Evolutionary conservation across 306 rosid species (phyloP).

Genomic region (Coriaria nepalensis): DNA sequence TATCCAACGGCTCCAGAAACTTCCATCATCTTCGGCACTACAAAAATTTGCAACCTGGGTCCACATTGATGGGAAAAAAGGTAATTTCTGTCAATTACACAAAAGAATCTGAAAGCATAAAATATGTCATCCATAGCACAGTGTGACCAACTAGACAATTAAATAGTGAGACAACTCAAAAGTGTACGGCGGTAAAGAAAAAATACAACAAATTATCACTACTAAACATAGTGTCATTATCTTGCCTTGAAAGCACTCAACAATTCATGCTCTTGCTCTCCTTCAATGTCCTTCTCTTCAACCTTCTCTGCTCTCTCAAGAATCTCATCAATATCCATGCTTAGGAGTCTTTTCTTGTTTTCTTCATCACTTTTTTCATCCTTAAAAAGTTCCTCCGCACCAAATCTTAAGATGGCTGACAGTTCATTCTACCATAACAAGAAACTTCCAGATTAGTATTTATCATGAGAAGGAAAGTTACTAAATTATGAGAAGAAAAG

Average conservation of each 20-base stretch:
- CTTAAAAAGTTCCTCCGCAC: slow-evolving; percentile 97
- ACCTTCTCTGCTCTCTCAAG: slow-evolving; percentile 99
- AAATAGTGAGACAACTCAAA: not conserved
- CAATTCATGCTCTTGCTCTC: slow-evolving; percentile 66
- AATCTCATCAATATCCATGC: slow-evolving; percentile 97
- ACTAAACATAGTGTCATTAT: slow-evolving; percentile 11
- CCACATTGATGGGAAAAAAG: not conserved
- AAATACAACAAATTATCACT: not conserved
- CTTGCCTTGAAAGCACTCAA: slow-evolving; percentile 94
- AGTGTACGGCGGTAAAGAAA: slow-evolving; percentile 2
- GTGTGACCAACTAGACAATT: not conserved
- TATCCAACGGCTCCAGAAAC: slow-evolving; percentile 99
- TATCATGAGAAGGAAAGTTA: not conserved
- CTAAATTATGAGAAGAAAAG: not conserved
- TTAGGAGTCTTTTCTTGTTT: slow-evolving; percentile 77
- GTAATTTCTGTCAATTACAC: not conserved
- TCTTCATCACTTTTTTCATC: slow-evolving; percentile 95
- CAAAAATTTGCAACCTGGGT: slow-evolving; percentile 84
- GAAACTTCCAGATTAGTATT: not conserved
- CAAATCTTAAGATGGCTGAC: slow-evolving; percentile 91
- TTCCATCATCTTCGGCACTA: slow-evolving; percentile 88
- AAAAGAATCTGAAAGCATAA: not conserved
- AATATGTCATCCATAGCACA: not conserved
- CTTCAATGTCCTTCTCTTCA: slow-evolving; percentile 71
- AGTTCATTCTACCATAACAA: slow-evolving; percentile 68